Evolutionary conservation across 164 flowering plant genomes (phyloP).

Genomic region (Chloranthus sessilifolius): DNA sequence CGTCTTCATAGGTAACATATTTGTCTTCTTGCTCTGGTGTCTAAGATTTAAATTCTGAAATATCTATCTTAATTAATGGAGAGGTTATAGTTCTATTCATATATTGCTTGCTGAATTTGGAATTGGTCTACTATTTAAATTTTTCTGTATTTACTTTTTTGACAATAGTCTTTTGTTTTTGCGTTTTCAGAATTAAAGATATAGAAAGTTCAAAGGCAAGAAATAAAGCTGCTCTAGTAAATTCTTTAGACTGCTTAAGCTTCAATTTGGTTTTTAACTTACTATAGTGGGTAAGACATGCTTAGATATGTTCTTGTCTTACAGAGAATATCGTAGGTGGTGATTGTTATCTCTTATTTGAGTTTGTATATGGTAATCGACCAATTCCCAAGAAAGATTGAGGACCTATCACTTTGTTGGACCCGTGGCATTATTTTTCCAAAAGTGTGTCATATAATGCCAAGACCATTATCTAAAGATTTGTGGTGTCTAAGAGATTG

Average conservation of each 20-base stretch:
- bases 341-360: background rate
- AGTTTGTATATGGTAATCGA: too few relatives aligned
- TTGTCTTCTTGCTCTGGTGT: conserved; percentile 5
- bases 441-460: too few relatives aligned
- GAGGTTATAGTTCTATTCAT: background rate
- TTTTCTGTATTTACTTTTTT: too few relatives aligned
- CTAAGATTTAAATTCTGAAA: too few relatives aligned
- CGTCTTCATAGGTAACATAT: conserved; percentile 72
- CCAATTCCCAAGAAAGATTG: too few relatives aligned
- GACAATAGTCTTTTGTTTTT: conserved; percentile 9
- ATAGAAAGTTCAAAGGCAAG: conserved; percentile 77
- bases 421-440: too few relatives aligned
- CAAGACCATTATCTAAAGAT: too few relatives aligned
- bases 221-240: conserved; percentile 1
- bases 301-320: background rate
- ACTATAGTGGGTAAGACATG: conserved; percentile 1
- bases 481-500: too few relatives aligned
- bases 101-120: too few relatives aligned
- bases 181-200: conserved; percentile 69
- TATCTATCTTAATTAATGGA: background rate
- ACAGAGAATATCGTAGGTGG: background rate
- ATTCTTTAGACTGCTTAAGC: background rate
- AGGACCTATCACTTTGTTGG: too few relatives aligned
- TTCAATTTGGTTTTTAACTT: conserved; percentile 1
- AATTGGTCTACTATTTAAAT: too few relatives aligned